phyloP scores from a whole-genome alignment of 768 basidiomycete species.

The Calvatia gigantea region DNA sequence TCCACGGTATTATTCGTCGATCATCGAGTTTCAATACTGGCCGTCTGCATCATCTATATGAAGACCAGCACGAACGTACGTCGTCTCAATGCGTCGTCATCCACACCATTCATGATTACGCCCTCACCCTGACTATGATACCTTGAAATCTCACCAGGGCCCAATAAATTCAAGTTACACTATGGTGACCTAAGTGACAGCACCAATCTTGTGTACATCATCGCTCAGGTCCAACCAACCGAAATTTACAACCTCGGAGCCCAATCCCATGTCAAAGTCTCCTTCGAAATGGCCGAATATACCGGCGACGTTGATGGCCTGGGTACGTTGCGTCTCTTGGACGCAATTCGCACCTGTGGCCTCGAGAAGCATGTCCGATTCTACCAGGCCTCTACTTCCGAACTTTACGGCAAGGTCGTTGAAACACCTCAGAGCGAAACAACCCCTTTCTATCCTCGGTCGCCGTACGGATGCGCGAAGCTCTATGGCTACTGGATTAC shows the following conservation, averaged over 20 bases:
- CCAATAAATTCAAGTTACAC: constrained; percentile 78
- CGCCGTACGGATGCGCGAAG: constrained; percentile 95
- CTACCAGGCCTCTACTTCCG: constrained; percentile 97
- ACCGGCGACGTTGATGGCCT: constrained; percentile 96
- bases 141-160: constrained; percentile 36
- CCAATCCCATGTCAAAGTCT: constrained; percentile 98
- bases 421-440: constrained; percentile 95
- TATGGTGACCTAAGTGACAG: constrained; percentile 94
- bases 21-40: constrained; percentile 98
- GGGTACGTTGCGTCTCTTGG: constrained; percentile 92
- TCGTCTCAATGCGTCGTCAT: constrained; percentile 9
- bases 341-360: constrained; percentile 94
- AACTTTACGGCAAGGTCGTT: constrained; percentile 95
- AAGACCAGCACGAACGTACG: constrained; percentile 89
- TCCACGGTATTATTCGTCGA: constrained; percentile 94
- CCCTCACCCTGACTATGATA: neutral
- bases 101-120: neutral
- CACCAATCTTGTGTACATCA: constrained; percentile 95
- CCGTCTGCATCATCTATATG: constrained; percentile 89
- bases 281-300: constrained; percentile 99
- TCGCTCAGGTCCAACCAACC: constrained; percentile 90
- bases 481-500: constrained; percentile 90
- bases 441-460: constrained; percentile 98
- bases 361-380: constrained; percentile 91
- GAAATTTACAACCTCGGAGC: constrained; percentile 99